Percentiles rank a stretch among this genome's conserved stretches.
Evolutionary conservation across 805 yeast species (phyloP).

Genomic region (Metschnikowia santaceciliae): DNA sequence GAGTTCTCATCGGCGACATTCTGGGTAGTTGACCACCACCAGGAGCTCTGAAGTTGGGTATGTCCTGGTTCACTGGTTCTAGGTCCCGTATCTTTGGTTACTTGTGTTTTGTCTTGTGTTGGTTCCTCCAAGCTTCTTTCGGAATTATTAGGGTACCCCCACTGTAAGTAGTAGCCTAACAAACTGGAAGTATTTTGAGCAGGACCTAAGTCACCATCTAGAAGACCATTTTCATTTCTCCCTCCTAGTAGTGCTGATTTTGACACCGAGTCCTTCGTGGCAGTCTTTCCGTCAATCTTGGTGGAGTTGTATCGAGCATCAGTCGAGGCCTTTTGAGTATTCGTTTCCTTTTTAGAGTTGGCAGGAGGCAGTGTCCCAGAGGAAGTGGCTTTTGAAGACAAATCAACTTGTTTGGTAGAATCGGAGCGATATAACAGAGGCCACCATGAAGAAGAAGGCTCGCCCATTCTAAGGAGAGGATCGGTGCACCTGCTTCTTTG

Average conservation of each 20-base stretch:
- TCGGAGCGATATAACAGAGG: neutral
- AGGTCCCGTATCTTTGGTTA: neutral
- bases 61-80: neutral
- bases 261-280: neutral
- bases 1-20: neutral
- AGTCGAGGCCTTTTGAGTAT: neutral
- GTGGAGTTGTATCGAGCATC: neutral
- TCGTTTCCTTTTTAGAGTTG: neutral
- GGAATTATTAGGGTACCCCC: neutral
- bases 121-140: neutral
- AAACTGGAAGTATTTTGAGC: neutral
- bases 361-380: neutral
- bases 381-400: neutral
- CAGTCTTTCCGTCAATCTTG: neutral
- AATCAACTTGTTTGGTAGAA: neutral
- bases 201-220: neutral
- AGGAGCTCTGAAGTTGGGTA: neutral
- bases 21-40: neutral
- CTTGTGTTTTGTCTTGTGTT: neutral
- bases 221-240: neutral
- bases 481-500: neutral
- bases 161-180: neutral
- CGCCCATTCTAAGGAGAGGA: neutral
- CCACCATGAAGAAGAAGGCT: constrained; percentile 2
- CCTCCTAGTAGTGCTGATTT: neutral